phyloP scores from a whole-genome alignment of 768 basidiomycete genomes.

The Guyanaporus albipodus region DNA sequence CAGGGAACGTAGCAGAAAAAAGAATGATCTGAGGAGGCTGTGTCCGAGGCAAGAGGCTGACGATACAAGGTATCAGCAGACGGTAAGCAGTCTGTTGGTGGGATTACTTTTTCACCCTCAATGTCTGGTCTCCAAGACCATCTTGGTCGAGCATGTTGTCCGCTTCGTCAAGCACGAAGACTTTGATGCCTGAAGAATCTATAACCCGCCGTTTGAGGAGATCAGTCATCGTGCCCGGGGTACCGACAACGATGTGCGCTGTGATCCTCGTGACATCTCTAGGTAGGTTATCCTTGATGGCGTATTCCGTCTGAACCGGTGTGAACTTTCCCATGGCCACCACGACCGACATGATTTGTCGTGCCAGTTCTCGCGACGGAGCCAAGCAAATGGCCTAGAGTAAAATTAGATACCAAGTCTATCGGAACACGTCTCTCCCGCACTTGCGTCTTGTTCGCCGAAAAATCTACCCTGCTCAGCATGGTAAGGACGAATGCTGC shows the following conservation, averaged over 20 bases:
- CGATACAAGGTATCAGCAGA: slow-evolving; percentile 9
- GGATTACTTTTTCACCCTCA: slow-evolving; percentile 88
- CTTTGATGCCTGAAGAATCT: slow-evolving; percentile 76
- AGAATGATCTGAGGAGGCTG: slow-evolving; percentile 80
- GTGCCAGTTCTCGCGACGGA: slow-evolving; percentile 93
- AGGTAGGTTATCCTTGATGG: slow-evolving; percentile 85
- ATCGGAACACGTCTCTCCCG: slow-evolving; percentile 8
- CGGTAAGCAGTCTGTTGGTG: background rate
- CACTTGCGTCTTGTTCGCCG: slow-evolving; percentile 80
- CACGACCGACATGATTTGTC: slow-evolving; percentile 96
- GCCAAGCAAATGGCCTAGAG: slow-evolving; percentile 91
- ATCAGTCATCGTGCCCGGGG: slow-evolving; percentile 92
- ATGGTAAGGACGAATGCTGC: slow-evolving; percentile 98
- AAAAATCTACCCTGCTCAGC: slow-evolving; percentile 90
- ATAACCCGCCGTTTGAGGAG: slow-evolving; percentile 76
- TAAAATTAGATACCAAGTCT: slow-evolving; percentile 2
- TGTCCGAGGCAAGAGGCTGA: slow-evolving; percentile 54
- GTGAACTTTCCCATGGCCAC: slow-evolving; percentile 95
- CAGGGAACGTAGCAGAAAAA: slow-evolving; percentile 98
- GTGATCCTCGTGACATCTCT: slow-evolving; percentile 62
- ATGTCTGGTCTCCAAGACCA: slow-evolving; percentile 88
- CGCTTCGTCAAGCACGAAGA: slow-evolving; percentile 96
- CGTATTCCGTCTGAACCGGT: slow-evolving; percentile 88
- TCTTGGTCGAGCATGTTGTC: slow-evolving; percentile 99
- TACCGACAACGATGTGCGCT: slow-evolving; percentile 92